phyloP scores from a whole-genome alignment of 768 basidiomycete genomes.

The Amyloporia xantha region DNA sequence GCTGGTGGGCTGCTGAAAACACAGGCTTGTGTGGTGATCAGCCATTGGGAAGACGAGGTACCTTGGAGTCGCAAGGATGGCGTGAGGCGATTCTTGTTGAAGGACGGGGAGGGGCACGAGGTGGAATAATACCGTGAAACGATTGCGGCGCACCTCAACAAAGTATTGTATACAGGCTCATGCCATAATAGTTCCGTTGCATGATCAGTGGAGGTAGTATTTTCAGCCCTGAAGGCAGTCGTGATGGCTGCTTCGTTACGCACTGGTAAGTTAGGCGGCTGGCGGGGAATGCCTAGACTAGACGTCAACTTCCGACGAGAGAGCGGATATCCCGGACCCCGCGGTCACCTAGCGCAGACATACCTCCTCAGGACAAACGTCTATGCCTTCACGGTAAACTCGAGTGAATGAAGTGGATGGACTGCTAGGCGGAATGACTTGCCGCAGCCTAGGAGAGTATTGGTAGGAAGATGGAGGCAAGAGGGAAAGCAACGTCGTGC shows the following conservation, averaged over 20 bases:
- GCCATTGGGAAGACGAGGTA: conserved; percentile 89
- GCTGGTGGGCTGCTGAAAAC: conserved; percentile 38
- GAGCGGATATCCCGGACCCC: neutral
- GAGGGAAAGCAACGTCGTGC: neutral
- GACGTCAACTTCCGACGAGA: neutral
- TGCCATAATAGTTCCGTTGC: neutral
- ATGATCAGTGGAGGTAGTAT: neutral
- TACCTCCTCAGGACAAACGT: neutral
- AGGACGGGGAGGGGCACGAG: conserved; percentile 24
- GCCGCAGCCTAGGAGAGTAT: neutral
- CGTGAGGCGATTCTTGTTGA: conserved; percentile 32
- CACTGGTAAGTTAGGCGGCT: neutral
- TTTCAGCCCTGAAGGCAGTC: neutral
- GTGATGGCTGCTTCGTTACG: neutral
- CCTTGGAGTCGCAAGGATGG: conserved; percentile 67
- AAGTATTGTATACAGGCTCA: neutral
- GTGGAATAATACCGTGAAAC: neutral
- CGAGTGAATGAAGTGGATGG: too few relatives aligned
- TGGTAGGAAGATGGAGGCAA: neutral
- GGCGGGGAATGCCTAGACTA: neutral
- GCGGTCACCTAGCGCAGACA: neutral
- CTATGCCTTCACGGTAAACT: too few relatives aligned
- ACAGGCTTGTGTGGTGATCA: conserved; percentile 82
- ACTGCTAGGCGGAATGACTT: neutral
- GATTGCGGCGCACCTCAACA: neutral